These are phyloP conservation scores for Kwoniella pini DNA, from an alignment of 768 basidiomycete species.

Conservation along the genomic window DNA sequence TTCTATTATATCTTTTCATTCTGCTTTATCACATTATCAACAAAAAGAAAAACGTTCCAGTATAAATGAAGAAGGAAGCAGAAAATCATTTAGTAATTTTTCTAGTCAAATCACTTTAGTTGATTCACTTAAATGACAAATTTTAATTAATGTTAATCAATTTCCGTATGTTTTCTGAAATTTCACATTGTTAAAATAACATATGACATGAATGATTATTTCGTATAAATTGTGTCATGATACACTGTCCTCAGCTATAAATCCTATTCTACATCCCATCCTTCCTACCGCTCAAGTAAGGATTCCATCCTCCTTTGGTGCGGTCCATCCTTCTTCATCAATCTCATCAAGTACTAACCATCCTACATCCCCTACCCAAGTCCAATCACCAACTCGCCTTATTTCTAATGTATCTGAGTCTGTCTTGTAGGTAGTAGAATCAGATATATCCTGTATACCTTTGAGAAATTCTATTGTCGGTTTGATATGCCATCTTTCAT, in stretches of 20 bases:
- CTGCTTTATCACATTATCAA: constrained; percentile 17
- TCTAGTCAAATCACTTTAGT: constrained; percentile 19
- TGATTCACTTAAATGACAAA: not conserved
- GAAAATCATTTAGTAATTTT: constrained; percentile 10
- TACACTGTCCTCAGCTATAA: no score
- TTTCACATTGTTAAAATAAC: no score
- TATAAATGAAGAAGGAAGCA: not conserved
- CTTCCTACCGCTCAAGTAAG: not conserved
- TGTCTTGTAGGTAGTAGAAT: not conserved
- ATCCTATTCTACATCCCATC: not conserved
- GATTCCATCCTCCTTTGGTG: not conserved
- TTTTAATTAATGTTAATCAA: no score
- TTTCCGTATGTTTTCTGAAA: no score
- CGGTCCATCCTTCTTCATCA: not conserved
- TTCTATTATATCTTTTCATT: constrained; percentile 34
- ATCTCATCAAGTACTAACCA: constrained; percentile 19
- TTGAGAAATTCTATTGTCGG: constrained; percentile 29
- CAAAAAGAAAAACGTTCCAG: not conserved
- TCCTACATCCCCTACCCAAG: constrained; percentile 5
- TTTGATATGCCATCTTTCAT: constrained; percentile 32
- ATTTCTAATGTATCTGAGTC: not conserved
- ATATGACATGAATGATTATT: no score
- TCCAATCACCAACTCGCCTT: constrained; percentile 14
- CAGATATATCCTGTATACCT: not conserved
- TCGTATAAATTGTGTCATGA: no score